Evolutionary conservation across 305 asterid genomes (phyloP).

Genomic region (Caryopteris hybrid): DNA sequence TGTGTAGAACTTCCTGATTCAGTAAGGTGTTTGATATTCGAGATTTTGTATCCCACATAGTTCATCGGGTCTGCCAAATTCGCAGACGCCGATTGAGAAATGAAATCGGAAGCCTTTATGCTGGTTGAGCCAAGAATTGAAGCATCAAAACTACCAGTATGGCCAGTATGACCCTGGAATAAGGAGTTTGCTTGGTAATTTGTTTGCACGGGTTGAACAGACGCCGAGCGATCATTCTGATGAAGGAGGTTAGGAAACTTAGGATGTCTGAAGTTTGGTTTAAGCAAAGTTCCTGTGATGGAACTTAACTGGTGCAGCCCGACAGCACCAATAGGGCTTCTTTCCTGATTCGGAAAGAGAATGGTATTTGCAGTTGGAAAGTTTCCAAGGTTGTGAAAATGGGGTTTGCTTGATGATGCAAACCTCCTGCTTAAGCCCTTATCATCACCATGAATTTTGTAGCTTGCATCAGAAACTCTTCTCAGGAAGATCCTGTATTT

Average conservation of each 20-base stretch:
- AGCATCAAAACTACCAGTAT: background rate
- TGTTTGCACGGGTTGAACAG: background rate
- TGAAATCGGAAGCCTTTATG: background rate
- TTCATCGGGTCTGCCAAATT: background rate
- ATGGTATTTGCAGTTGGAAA: no score
- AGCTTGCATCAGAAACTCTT: slow-evolving; percentile 34
- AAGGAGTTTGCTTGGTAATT: background rate
- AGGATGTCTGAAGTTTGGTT: background rate
- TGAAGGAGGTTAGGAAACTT: background rate
- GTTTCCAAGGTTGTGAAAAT: background rate
- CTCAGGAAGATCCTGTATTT: slow-evolving; percentile 47
- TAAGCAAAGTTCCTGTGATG: background rate
- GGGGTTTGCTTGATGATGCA: background rate
- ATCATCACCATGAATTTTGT: slow-evolving; percentile 18
- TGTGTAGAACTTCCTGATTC: background rate
- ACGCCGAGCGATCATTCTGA: background rate
- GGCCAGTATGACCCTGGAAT: background rate
- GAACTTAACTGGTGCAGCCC: slow-evolving; percentile 10
- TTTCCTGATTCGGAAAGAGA: slow-evolving; percentile 5
- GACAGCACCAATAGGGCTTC: background rate
- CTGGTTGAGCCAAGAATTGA: background rate
- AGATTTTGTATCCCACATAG: slow-evolving; percentile 15
- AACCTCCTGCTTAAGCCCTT: background rate
- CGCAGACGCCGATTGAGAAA: background rate
- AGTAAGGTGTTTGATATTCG: slow-evolving; percentile 6